A percentile compares a stretch with the other conserved stretches of the same genome.
Evolutionary conservation across 495 filamentous ascomycete genomes (phyloP).

Genomic region (Aspergillus sclerotiicarbonarius): DNA sequence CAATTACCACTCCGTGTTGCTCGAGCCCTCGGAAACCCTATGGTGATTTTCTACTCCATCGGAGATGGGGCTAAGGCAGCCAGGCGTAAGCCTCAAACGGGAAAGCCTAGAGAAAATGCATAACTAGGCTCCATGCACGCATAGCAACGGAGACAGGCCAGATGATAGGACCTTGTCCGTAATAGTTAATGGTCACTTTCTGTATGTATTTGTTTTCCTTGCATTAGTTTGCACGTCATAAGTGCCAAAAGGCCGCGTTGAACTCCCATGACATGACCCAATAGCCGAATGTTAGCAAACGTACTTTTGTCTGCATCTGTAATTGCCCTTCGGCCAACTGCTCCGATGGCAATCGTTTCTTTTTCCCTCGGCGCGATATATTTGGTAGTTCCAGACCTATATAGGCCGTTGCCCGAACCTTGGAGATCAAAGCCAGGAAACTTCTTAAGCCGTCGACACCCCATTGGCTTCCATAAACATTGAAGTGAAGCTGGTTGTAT

Average conservation of each 20-base stretch:
- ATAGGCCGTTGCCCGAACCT: slow-evolving; percentile 1
- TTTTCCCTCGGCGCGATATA: slow-evolving; percentile 14
- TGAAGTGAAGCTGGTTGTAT: not conserved
- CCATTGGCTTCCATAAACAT: not conserved
- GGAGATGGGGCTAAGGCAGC: not conserved
- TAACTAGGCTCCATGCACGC: not conserved
- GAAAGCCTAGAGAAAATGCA: not conserved
- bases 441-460: not conserved
- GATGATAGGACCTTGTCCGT: not conserved
- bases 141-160: slow-evolving; percentile 12
- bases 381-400: slow-evolving; percentile 10
- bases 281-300: slow-evolving; percentile 8
- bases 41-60: not conserved
- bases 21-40: not conserved
- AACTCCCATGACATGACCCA: slow-evolving; percentile 12
- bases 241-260: slow-evolving; percentile 19
- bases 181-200: slow-evolving; percentile 8
- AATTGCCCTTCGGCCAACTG: slow-evolving; percentile 4
- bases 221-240: slow-evolving; percentile 26
- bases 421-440: slow-evolving; percentile 3
- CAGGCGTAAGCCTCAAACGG: not conserved
- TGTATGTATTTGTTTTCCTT: slow-evolving; percentile 30
- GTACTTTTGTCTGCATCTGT: slow-evolving; percentile 21
- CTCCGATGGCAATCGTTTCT: slow-evolving; percentile 2
- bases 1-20: not conserved